Base-by-base conservation (phyloP, 192 early-diverging fungal species). In the Backusella australiensis region DNA sequence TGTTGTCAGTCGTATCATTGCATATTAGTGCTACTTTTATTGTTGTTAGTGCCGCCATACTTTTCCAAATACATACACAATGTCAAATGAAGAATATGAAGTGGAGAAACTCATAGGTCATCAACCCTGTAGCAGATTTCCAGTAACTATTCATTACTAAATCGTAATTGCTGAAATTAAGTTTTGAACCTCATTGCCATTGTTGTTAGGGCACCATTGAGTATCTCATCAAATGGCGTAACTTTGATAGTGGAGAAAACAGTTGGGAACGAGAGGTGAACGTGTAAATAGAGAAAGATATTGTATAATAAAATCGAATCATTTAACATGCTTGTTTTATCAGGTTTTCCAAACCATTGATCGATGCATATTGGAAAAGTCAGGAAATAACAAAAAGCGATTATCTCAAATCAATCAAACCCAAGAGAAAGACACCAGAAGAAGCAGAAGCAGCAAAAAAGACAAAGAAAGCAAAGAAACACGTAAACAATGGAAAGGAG, bases 171-270 rank as follows among this genome's bases (percentile, higher is more conserved):
- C 0, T 12, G 66, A 19, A 3, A 17, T 67, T 32, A 17, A 6
- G 34, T 19, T 35, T 29, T 15, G 14, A 14, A 19, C 0, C 15
- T 14, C 42, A 44, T 17, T 4, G 12, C 4, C 23, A 29, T 29
- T 69, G 68, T 41, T 38, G 68, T 26, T 38, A 69, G 68, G 38
- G 38, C 38, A n/a, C 34, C 19, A 39, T 71, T 34, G 70, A 71
- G 14, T 71, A 71, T 26, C 41, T 49, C 5, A 46, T 71, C 4
- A 71, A 71, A 49, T 71, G 70, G 70, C 41, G 42, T 0, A 29
- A 26, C 29, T 71, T 46, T 32, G 9, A 4, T 5, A 15, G 9
- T n/a, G 39, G 11, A 12, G 26, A 29, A 8, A 71, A 49, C 17
- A 26, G 29, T 29, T 71, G 70, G 70, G 70, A 71, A 44, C 49